Base-by-base conservation (phyloP, 805 yeast genomes). In the Tetrapisispora iriomotensis region DNA sequence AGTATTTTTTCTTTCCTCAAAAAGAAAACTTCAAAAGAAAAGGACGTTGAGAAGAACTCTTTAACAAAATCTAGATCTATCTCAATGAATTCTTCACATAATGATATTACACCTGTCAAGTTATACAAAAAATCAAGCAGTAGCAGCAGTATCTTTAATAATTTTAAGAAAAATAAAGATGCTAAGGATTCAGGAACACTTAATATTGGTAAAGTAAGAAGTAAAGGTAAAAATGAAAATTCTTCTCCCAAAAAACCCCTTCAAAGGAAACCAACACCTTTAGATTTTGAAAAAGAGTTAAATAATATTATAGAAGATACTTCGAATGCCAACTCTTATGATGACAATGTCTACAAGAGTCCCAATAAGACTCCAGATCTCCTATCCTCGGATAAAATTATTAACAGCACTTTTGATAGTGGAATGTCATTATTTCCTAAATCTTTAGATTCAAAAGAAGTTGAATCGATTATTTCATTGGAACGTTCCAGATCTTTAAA, bases 361-460 rank as follows among this genome's bases (percentile, higher is more conserved):
- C n/a, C 21, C 2, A 14, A 34, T 19, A 9, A 9, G 3, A 14
- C 19, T 12, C 12, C 12, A 17, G 22, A 28, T 13, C 15, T 28
- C 15, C 19, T 27, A 15, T 24, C 38, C 8, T n/a, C 17, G 6
- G 34, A 39, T 10, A 39, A 28, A 17, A 4, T 29, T 8, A 15
- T 27, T 4, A 21, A 36, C 12, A 29, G 14, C 9, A 12, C 22
- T 5, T 23, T 24, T 10, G 68, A 66, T 42, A 57, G 62, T 5
- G 78, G 79, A 20, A 79, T 81, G 40, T 74, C 77, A 0, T 57
- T 82, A 20, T 83, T 83, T 56, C 94, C 94, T 0, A 82, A 78
- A 53, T 72, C 76, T 2, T 62, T 83, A 24, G 79, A 71, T 41
- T 66, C 73, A 0, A 74, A 71, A 38, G 94, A 83, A 51, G 82